A percentile compares a stretch with the other conserved stretches of the same genome.
Evolutionary conservation across 106 monocot genomes (phyloP).

Genomic region (Apostasia shenzhenica): DNA sequence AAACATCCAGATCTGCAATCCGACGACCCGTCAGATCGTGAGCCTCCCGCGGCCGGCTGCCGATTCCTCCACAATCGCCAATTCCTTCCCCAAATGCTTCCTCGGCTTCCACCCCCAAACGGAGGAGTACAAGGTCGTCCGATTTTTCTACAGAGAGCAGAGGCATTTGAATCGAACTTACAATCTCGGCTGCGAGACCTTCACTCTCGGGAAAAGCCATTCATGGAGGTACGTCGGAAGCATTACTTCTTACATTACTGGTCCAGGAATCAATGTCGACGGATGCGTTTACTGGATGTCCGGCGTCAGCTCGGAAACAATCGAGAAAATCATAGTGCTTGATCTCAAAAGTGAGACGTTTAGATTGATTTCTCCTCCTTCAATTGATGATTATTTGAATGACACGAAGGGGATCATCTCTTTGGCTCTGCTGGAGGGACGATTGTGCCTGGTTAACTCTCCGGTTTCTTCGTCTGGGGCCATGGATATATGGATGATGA

Average conservation of each 20-base stretch:
- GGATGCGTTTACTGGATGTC: slow-evolving; percentile 7
- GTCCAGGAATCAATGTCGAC: slow-evolving; percentile 6
- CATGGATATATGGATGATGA: slow-evolving; percentile 9
- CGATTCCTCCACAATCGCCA: not conserved
- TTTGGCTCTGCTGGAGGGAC: slow-evolving; percentile 7
- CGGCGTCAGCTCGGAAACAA: not conserved
- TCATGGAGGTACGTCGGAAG: slow-evolving; percentile 10
- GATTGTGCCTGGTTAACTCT: slow-evolving; percentile 3
- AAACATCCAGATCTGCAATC: slow-evolving; percentile 10
- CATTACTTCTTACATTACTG: slow-evolving; percentile 1
- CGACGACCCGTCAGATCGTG: slow-evolving; percentile 7
- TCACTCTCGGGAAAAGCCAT: slow-evolving; percentile 2
- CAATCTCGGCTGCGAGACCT: slow-evolving; percentile 11
- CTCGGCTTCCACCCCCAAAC: slow-evolving; percentile 13
- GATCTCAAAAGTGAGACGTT: slow-evolving; percentile 11
- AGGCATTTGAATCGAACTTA: not conserved
- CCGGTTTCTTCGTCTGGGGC: not conserved
- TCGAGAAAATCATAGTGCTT: slow-evolving; percentile 1
- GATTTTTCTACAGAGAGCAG: not conserved
- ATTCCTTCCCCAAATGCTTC: slow-evolving; percentile 5
- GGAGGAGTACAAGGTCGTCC: slow-evolving; percentile 9
- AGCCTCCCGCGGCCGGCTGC: not conserved
- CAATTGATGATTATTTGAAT: not conserved
- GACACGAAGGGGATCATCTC: not conserved
- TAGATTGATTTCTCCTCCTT: slow-evolving; percentile 1